Evolutionary conservation across 2,329 filamentous ascomycete species (phyloP).

Genomic region (Mycosphaerella arachidis): DNA sequence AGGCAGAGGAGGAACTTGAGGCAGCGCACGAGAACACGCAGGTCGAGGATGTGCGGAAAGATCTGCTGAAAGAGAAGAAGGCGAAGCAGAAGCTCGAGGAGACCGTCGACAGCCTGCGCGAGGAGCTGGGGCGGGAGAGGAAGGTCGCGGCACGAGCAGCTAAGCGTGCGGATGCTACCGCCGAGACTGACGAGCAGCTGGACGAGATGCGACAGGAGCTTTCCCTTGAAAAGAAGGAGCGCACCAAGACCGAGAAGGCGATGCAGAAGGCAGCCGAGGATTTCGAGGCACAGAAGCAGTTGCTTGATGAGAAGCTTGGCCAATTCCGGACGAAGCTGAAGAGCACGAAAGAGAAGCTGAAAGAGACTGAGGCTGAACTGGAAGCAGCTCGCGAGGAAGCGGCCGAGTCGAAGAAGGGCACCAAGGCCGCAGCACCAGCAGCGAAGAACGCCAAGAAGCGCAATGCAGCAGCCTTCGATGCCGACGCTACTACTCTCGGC

Average conservation of each 20-base stretch:
- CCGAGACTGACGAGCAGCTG: constrained; percentile 38
- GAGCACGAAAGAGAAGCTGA: constrained; percentile 67
- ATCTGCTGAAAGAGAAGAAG: constrained; percentile 33
- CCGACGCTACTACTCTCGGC: constrained; percentile 45
- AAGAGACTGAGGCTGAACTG: constrained; percentile 54
- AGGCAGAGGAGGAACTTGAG: constrained; percentile 33
- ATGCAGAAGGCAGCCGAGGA: constrained; percentile 55
- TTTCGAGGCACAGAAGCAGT: constrained; percentile 57
- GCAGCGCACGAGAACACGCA: constrained; percentile 36
- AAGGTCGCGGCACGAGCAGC: constrained; percentile 35
- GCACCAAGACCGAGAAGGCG: constrained; percentile 50
- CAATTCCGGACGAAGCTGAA: constrained; percentile 66
- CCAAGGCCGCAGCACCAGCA: constrained; percentile 31
- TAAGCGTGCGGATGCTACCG: constrained; percentile 40
- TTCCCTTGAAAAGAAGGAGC: constrained; percentile 48
- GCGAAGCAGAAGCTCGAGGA: constrained; percentile 34
- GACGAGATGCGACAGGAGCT: constrained; percentile 50
- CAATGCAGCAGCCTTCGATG: constrained; percentile 40
- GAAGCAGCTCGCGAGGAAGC: constrained; percentile 39
- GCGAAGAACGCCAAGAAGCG: constrained; percentile 36
- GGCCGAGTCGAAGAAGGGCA: constrained; percentile 35
- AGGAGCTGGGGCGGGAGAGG: constrained; percentile 33
- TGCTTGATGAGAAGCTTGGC: constrained; percentile 66
- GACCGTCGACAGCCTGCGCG: constrained; percentile 30
- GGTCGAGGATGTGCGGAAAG: constrained; percentile 31